Conservation (phyloP, 225 moss, liverwort and hornwort genomes). For the Bryoerythrophyllum caledonicum region DNA sequence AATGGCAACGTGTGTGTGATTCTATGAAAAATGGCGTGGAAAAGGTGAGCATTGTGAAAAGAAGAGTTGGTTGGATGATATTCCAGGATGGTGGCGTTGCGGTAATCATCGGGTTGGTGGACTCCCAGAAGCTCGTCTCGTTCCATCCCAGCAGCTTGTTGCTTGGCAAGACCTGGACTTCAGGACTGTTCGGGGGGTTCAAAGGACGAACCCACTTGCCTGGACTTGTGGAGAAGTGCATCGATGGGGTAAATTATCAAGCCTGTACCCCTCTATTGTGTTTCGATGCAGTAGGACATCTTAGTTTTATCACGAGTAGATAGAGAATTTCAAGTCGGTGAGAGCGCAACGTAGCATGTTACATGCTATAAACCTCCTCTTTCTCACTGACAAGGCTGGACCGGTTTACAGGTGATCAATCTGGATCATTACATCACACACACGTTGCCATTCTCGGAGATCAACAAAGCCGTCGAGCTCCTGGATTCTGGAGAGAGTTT, state of each 20-base stretch:
- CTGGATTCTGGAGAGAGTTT: constrained; percentile 44
- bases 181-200: constrained; percentile 51
- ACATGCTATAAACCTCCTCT: no score
- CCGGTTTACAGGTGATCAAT: constrained; percentile 40
- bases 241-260: constrained; percentile 31
- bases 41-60: no score
- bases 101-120: constrained; percentile 45
- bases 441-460: constrained; percentile 49
- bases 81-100: constrained; percentile 50
- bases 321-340: no score
- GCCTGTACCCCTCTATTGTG: not conserved
- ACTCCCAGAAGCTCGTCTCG: constrained; percentile 31
- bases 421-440: constrained; percentile 56
- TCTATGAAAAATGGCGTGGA: no score
- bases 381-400: not conserved
- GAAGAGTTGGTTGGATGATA: not conserved
- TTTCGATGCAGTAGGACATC: no score
- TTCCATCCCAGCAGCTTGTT: constrained; percentile 43
- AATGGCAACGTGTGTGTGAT: no score
- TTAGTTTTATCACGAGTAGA: no score
- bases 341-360: not conserved
- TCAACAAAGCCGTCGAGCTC: constrained; percentile 50
- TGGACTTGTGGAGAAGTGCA: constrained; percentile 41
- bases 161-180: constrained; percentile 49
- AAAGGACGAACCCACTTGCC: constrained; percentile 46